Percentiles rank a stretch among this genome's conserved stretches.
phyloP scores from a whole-genome alignment of 495 filamentous ascomycete genomes.

The Penicillium parvum region DNA sequence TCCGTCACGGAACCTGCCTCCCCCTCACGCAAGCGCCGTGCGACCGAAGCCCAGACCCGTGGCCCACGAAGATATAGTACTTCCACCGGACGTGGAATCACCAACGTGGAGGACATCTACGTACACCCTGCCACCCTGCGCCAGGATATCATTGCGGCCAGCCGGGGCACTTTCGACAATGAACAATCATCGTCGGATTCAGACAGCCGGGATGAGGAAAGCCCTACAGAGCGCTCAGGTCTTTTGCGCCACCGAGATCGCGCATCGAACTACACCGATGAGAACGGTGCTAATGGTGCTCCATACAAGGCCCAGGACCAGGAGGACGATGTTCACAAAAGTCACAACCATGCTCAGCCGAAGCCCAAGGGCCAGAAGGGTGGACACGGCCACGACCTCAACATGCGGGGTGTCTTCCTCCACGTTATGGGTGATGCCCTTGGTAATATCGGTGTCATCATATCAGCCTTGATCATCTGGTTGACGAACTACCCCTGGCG shows the following conservation, averaged over 20 bases:
- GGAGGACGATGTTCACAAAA: conserved; percentile 36
- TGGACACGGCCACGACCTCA: conserved; percentile 79
- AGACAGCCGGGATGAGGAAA: conserved; percentile 46
- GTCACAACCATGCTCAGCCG: conserved; percentile 79
- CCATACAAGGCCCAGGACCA: conserved; percentile 7
- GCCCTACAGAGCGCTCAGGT: conserved; percentile 38
- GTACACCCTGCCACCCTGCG: conserved; percentile 88
- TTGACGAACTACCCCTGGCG: conserved; percentile 64
- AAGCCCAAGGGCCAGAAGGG: conserved; percentile 55
- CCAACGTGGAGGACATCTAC: conserved; percentile 66
- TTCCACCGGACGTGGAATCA: conserved; percentile 45
- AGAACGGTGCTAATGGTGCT: conserved; percentile 16
- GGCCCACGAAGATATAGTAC: conserved; percentile 52
- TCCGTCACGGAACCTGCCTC: conserved; percentile 27
- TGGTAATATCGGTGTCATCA: conserved; percentile 94
- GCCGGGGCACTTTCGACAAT: conserved; percentile 47
- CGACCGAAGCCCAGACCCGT: conserved; percentile 37
- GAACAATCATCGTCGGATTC: conserved; percentile 53
- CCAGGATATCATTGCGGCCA: conserved; percentile 83
- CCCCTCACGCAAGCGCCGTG: conserved; percentile 30
- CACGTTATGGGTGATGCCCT: conserved; percentile 96
- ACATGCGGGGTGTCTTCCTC: conserved; percentile 96
- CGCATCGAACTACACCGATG: conserved; percentile 38
- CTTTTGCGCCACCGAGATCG: conserved; percentile 33
- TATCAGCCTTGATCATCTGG: conserved; percentile 91